Evolutionary conservation across 208 protist genomes (phyloP).

Genomic region (Phytomonas serpens): DNA sequence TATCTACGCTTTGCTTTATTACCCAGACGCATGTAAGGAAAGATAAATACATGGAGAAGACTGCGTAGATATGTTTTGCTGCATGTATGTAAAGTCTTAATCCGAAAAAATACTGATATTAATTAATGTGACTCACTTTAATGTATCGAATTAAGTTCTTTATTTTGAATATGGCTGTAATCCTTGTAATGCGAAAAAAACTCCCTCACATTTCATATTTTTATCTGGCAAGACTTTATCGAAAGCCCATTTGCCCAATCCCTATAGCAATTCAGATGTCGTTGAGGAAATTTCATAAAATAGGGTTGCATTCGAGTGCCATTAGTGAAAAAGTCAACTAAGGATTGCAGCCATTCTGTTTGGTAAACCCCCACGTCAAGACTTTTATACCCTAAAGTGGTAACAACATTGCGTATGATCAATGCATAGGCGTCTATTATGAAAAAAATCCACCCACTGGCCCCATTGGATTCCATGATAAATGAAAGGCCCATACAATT

Average conservation of each 20-base stretch:
- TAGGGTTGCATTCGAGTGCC: background rate
- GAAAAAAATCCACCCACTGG: conserved; percentile 4
- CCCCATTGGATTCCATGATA: background rate
- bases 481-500: background rate
- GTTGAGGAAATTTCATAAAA: conserved; percentile 5
- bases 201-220: conserved; percentile 1
- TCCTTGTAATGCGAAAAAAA: background rate
- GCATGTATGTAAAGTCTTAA: background rate
- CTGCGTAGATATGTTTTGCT: background rate
- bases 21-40: background rate
- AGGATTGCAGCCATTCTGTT: background rate
- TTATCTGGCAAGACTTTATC: background rate
- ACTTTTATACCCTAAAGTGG: background rate
- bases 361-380: background rate
- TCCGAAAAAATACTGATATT: background rate
- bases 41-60: background rate
- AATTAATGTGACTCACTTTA: background rate
- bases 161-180: background rate
- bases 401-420: conserved; percentile 1
- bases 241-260: background rate
- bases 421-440: background rate
- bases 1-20: background rate
- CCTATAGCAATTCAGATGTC: background rate
- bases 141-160: background rate
- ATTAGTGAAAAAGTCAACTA: background rate